Percentiles rank a stretch among this genome's conserved stretches.
Evolutionary conservation across 202 grass and related monocot species (phyloP).

Genomic region (Schoenoplectus tabernaemontani): DNA sequence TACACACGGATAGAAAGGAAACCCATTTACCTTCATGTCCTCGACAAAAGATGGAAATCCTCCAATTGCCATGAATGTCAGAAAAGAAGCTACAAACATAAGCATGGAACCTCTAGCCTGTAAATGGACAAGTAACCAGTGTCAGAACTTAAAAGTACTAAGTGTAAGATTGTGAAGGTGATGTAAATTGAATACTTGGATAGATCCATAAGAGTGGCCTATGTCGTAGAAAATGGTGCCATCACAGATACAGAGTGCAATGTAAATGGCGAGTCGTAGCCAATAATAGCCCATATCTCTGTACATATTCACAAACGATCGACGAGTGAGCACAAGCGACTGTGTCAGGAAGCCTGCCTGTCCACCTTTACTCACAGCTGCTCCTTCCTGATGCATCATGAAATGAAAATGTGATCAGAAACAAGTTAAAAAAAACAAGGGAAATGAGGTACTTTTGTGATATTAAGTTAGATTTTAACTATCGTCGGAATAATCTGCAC

Average conservation of each 20-base stretch:
- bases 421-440: not conserved
- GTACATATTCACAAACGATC: constrained; percentile 94
- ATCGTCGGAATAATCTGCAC: too few relatives aligned
- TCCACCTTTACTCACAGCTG: constrained; percentile 40
- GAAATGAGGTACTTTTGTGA: too few relatives aligned
- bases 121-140: not conserved
- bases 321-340: constrained; percentile 48
- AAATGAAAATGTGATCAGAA: not conserved
- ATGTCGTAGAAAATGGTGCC: constrained; percentile 68
- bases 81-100: constrained; percentile 61
- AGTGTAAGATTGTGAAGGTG: not conserved
- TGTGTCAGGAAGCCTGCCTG: constrained; percentile 67
- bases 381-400: constrained; percentile 36
- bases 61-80: constrained; percentile 93
- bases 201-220: constrained; percentile 55
- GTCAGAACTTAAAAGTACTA: not conserved
- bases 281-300: constrained; percentile 89
- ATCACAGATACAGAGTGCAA: constrained; percentile 63
- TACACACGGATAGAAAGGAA: not conserved
- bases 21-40: constrained; percentile 73
- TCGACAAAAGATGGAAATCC: constrained; percentile 93
- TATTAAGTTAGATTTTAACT: too few relatives aligned
- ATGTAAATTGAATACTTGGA: constrained; percentile 34
- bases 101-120: constrained; percentile 86
- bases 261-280: constrained; percentile 70